A percentile compares a stretch with the other conserved stretches of the same genome.
phyloP scores from a whole-genome alignment of 1,284 basidiomycete genomes.

The Microbotryum lychnidis-dioicae region DNA sequence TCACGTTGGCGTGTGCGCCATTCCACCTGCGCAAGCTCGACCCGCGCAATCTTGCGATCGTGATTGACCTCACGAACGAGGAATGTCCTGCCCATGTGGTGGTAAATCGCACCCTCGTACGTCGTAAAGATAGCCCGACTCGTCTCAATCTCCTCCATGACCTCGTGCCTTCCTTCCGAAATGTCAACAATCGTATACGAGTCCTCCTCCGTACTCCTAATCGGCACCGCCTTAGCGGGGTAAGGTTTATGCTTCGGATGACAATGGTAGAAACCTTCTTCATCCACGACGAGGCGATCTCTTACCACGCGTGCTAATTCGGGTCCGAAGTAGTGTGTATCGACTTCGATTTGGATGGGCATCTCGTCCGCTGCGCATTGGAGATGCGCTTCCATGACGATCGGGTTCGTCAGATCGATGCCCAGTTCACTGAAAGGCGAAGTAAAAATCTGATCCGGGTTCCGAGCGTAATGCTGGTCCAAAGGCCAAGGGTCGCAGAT shows the following conservation, averaged over 20 bases:
- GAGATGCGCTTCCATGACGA: constrained; percentile 72
- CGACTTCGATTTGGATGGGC: constrained; percentile 58
- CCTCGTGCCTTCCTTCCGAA: constrained; percentile 44
- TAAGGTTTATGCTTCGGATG: constrained; percentile 68
- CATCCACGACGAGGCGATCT: constrained; percentile 53
- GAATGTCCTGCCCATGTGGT: constrained; percentile 71
- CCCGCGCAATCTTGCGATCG: constrained; percentile 62
- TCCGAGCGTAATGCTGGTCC: constrained; percentile 66
- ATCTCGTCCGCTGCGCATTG: constrained; percentile 84
- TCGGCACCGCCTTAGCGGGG: constrained; percentile 63
- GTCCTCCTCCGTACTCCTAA: constrained; percentile 69
- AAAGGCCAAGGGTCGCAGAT: constrained; percentile 64
- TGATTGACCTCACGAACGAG: constrained; percentile 68
- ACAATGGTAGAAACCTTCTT: constrained; percentile 66
- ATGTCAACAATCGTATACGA: constrained; percentile 68
- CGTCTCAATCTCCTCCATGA: constrained; percentile 78
- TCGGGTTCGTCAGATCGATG: constrained; percentile 64
- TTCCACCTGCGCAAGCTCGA: constrained; percentile 66
- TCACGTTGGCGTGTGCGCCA: constrained; percentile 61
- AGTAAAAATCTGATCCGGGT: constrained; percentile 64
- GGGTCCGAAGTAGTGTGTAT: constrained; percentile 63
- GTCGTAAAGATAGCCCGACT: constrained; percentile 78
- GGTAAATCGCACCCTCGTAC: constrained; percentile 55
- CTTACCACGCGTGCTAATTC: constrained; percentile 45
- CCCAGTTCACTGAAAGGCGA: constrained; percentile 55